Evolutionary conservation across 2,329 filamentous ascomycete genomes (phyloP).

Genomic region (Paraphoma chrysanthemicola): DNA sequence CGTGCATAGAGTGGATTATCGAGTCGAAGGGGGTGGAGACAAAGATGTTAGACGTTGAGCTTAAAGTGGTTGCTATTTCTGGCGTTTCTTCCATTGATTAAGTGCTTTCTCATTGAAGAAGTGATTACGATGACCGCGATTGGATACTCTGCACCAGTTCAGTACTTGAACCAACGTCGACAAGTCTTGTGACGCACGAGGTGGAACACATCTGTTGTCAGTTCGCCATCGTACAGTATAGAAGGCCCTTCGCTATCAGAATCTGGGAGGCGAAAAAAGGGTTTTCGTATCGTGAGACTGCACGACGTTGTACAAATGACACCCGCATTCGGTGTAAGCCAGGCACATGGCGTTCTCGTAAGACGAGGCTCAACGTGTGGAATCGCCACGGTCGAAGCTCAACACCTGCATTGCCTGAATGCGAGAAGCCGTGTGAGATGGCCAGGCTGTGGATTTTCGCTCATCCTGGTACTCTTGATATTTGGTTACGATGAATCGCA

Average conservation of each 20-base stretch:
- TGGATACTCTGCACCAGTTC: too few relatives aligned
- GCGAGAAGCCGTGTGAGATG: too few relatives aligned
- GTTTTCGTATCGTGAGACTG: slow-evolving; percentile 18
- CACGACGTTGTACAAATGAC: slow-evolving; percentile 11
- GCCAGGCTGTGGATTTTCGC: neutral
- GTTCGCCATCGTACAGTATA: neutral
- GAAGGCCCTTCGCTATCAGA: neutral
- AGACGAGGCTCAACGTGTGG: too few relatives aligned
- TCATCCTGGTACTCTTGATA: neutral
- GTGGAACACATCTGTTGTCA: neutral
- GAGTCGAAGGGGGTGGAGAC: neutral
- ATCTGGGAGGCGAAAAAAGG: neutral
- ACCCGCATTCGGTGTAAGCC: slow-evolving; percentile 8
- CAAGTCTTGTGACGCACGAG: neutral
- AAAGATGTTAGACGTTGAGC: too few relatives aligned
- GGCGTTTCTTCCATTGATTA: too few relatives aligned
- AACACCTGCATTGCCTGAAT: neutral
- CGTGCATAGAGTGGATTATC: neutral
- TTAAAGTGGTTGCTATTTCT: too few relatives aligned
- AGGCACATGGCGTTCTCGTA: slow-evolving; percentile 22
- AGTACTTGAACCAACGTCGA: too few relatives aligned
- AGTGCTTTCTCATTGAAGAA: too few relatives aligned
- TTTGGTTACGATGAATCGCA: neutral
- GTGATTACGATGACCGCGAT: too few relatives aligned
- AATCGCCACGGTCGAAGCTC: too few relatives aligned